Percentiles rank a stretch among this genome's conserved stretches.
phyloP scores from a whole-genome alignment of 352 stramenopile species.

The Pythium insidiosum region DNA sequence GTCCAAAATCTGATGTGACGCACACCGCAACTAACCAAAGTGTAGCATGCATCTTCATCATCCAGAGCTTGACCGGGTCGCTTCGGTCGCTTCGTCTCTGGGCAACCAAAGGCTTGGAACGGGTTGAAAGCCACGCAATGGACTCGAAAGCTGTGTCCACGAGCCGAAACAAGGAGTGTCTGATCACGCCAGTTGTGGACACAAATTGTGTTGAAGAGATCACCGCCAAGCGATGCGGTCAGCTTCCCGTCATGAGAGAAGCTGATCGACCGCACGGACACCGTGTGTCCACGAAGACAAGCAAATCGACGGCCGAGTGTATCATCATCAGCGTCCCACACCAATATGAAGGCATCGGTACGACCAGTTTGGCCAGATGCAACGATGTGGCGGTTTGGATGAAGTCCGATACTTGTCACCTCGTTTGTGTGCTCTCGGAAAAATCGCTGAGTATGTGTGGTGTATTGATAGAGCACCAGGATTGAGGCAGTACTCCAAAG shows the following conservation, averaged over 20 bases:
- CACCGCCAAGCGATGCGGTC: slow-evolving; percentile 49
- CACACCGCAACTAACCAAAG: slow-evolving; percentile 60
- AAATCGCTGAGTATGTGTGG: slow-evolving; percentile 39
- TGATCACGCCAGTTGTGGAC: slow-evolving; percentile 67
- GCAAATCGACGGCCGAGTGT: slow-evolving; percentile 44
- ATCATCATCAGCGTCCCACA: slow-evolving; percentile 63
- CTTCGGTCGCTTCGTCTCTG: slow-evolving; percentile 37
- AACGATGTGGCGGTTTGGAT: slow-evolving; percentile 53
- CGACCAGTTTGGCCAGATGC: slow-evolving; percentile 50
- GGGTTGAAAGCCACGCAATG: slow-evolving; percentile 62
- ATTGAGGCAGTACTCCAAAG: slow-evolving; percentile 54
- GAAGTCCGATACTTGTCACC: slow-evolving; percentile 40
- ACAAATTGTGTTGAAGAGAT: slow-evolving; percentile 78
- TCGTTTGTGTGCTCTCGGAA: slow-evolving; percentile 57
- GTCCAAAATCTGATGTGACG: slow-evolving; percentile 75
- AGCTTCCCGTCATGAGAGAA: slow-evolving; percentile 71
- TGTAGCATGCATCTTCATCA: slow-evolving; percentile 66
- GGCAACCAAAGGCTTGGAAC: slow-evolving; percentile 54
- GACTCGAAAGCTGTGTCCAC: slow-evolving; percentile 61
- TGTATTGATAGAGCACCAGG: slow-evolving; percentile 49
- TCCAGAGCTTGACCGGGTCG: slow-evolving; percentile 51
- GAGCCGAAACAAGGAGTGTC: slow-evolving; percentile 37
- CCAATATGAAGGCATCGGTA: slow-evolving; percentile 48
- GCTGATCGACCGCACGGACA: slow-evolving; percentile 49
- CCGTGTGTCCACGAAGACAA: slow-evolving; percentile 39